Base-by-base conservation (phyloP, 305 asterid genomes). In the Rubia occidens region DNA sequence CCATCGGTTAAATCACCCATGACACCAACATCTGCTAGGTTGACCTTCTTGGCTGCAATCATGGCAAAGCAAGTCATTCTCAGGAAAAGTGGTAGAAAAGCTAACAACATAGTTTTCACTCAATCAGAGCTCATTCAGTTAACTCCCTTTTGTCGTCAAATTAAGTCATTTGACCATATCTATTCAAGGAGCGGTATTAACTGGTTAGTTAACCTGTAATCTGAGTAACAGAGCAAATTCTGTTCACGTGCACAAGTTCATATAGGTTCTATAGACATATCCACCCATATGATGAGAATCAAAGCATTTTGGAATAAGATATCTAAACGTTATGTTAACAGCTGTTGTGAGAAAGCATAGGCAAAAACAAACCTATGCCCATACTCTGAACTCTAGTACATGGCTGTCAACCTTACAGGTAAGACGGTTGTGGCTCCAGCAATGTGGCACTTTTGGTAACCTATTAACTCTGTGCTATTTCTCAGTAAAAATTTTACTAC, bases 21-120 rank as follows among this genome's bases (percentile, higher is more conserved):
- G 18, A 87, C 79, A 58, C 97, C 97, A 40, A 87, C 88, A 78
- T 83, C 95, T 58, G 98, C 82, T 73, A 91, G 88, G 88, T 86
- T 84, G 20, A 83, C 91, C 85, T 88, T 89, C 77, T 86, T 89
- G 75, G 98, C 96, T 89, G 96, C 84, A 71, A 66, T 76, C 35
- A 67, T 4, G 37, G 24, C 35, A 78, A 53, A 73, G 21, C 37
- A 20, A 10, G 43, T 42, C 45, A 51, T 43, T 24, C 58, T 6
- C 15, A 59, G 8, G n/a, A 42, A 65, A 1, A 15, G 49, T 11
- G 14, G 58, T 15, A 17, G 8, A 49, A 51, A 53, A 35, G 18
- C 1, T 40, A 54, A 1, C 0, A 3, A 42, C 15, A 17, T 32
- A 71, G 42, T 7, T 29, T 47, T 11, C n/a, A 20, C 64, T 18